Evolutionary conservation across 768 basidiomycete genomes (phyloP).

Genomic region (Serendipita vermifera): DNA sequence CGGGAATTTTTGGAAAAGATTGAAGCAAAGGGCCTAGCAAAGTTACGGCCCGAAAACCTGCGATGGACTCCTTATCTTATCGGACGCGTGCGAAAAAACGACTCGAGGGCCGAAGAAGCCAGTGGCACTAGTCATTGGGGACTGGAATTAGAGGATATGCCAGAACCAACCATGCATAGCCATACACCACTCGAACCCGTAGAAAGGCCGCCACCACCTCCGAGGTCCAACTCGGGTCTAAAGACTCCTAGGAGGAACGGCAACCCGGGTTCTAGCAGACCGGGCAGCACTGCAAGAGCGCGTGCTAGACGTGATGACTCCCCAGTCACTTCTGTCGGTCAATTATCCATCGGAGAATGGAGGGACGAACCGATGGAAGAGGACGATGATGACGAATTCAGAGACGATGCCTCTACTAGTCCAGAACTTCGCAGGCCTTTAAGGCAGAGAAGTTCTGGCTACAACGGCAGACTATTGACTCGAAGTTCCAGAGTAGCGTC

Average conservation of each 20-base stretch:
- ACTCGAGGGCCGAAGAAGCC: neutral
- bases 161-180: neutral
- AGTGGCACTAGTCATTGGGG: neutral
- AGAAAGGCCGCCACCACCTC: neutral
- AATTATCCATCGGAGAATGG: neutral
- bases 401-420: conserved; percentile 2
- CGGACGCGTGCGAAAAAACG: conserved; percentile 22
- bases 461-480: neutral
- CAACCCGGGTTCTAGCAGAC: neutral
- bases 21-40: conserved; percentile 48
- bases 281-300: neutral
- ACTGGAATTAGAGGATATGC: neutral
- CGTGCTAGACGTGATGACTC: neutral
- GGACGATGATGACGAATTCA: conserved; percentile 8
- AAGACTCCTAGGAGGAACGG: conserved; percentile 2
- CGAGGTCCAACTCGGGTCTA: neutral
- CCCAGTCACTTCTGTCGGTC: neutral
- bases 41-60: conserved; percentile 59
- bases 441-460: neutral
- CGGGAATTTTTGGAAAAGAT: conserved; percentile 51
- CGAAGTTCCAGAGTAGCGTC: neutral
- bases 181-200: conserved; percentile 7
- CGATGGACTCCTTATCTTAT: conserved; percentile 93
- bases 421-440: neutral
- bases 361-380: neutral